A percentile compares a stretch with the other conserved stretches of the same genome.
phyloP scores from a whole-genome alignment of 2,329 filamentous ascomycete species.

The Aspergillus latus region DNA sequence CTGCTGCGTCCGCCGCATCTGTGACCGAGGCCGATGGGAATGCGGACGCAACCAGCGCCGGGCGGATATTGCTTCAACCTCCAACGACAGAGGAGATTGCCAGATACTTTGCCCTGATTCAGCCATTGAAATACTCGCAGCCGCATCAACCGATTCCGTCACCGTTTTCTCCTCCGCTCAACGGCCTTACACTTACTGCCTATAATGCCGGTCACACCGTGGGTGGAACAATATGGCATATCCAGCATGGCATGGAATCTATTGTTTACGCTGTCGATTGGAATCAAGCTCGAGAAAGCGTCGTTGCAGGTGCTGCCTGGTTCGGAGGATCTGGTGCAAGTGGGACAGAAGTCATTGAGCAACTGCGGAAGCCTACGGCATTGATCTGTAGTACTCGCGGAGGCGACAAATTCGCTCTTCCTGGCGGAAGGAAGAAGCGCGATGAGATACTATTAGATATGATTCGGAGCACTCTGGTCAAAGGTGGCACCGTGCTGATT shows the following conservation, averaged over 20 bases:
- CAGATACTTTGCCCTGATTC: slow-evolving; percentile 85
- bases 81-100: slow-evolving; percentile 88
- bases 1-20: slow-evolving; percentile 33
- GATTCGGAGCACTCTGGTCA: slow-evolving; percentile 72
- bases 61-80: slow-evolving; percentile 60
- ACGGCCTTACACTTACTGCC: slow-evolving; percentile 89
- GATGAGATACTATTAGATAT: slow-evolving; percentile 84
- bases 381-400: slow-evolving; percentile 88
- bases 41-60: slow-evolving; percentile 29
- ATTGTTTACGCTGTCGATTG: slow-evolving; percentile 98
- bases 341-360: slow-evolving; percentile 88
- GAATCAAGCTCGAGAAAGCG: slow-evolving; percentile 97
- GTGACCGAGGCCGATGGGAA: slow-evolving; percentile 34
- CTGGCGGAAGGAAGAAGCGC: slow-evolving; percentile 73
- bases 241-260: slow-evolving; percentile 93
- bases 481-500: slow-evolving; percentile 87
- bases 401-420: slow-evolving; percentile 66
- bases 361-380: slow-evolving; percentile 87
- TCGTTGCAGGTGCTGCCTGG: slow-evolving; percentile 91
- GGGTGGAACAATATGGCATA: slow-evolving; percentile 97
- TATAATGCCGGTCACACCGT: slow-evolving; percentile 96
- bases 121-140: slow-evolving; percentile 93
- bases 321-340: slow-evolving; percentile 77
- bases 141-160: slow-evolving; percentile 86
- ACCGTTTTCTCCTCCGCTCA: slow-evolving; percentile 82